Evolutionary conservation across 2,329 filamentous ascomycete genomes (phyloP).

Genomic region (Verticillium tricorpus): DNA sequence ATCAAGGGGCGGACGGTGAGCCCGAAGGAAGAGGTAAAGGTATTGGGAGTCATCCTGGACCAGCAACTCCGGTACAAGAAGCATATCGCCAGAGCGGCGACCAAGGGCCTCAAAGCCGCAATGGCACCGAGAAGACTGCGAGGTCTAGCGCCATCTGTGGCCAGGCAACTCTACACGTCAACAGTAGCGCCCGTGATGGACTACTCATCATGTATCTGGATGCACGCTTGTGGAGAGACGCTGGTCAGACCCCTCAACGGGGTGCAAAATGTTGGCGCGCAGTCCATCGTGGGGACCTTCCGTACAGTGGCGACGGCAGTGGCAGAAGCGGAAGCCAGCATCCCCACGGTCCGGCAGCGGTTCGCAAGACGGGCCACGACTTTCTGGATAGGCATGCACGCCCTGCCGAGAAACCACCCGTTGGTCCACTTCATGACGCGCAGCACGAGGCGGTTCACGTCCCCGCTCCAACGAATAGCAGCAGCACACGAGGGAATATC

Average conservation of each 20-base stretch:
- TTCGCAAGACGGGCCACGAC: background rate
- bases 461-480: background rate
- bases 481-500: conserved; percentile 13
- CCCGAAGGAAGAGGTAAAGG: conserved; percentile 3
- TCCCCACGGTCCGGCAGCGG: background rate
- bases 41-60: conserved; percentile 18
- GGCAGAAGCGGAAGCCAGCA: conserved; percentile 5
- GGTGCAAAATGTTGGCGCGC: conserved; percentile 2
- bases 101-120: conserved; percentile 10
- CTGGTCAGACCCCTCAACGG: conserved; percentile 1
- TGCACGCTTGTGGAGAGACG: background rate
- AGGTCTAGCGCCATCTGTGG: conserved; percentile 12
- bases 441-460: background rate
- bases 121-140: conserved; percentile 8
- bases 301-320: background rate
- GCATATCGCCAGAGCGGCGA: conserved; percentile 7
- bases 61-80: conserved; percentile 7
- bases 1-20: background rate
- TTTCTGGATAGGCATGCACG: background rate
- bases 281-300: conserved; percentile 3
- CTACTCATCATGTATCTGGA: conserved; percentile 17
- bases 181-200: conserved; percentile 18
- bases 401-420: background rate
- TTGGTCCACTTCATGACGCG: background rate
- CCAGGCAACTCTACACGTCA: conserved; percentile 17